Conservation (phyloP, 345 rosid genomes). For the Arabidopsis thaliana region TAIR10.1 NC_003075.7:12079501-12080000, state of each 20-base stretch:
- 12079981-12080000: conserved; percentile 25
- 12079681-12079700: too few relatives aligned
- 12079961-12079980: conserved; percentile 38
- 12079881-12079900: conserved; percentile 3
- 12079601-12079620: too few relatives aligned
- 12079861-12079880: conserved; percentile 23
- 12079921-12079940: background rate
- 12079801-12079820: background rate
- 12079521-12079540: too few relatives aligned
- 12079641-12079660: too few relatives aligned
- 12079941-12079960: background rate
- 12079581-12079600: too few relatives aligned
- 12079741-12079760: background rate
- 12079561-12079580: too few relatives aligned
- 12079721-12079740: too few relatives aligned
- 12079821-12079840: conserved; percentile 26
- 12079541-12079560: too few relatives aligned
- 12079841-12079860: background rate
- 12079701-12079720: too few relatives aligned
- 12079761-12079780: conserved; percentile 20
- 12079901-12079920: background rate
- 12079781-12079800: conserved; percentile 5
- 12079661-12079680: too few relatives aligned
- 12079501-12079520: too few relatives aligned
- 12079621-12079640: too few relatives aligned